Evolutionary conservation across 2,329 filamentous ascomycete species (phyloP).

Genomic region (Diaporthe australafricana): DNA sequence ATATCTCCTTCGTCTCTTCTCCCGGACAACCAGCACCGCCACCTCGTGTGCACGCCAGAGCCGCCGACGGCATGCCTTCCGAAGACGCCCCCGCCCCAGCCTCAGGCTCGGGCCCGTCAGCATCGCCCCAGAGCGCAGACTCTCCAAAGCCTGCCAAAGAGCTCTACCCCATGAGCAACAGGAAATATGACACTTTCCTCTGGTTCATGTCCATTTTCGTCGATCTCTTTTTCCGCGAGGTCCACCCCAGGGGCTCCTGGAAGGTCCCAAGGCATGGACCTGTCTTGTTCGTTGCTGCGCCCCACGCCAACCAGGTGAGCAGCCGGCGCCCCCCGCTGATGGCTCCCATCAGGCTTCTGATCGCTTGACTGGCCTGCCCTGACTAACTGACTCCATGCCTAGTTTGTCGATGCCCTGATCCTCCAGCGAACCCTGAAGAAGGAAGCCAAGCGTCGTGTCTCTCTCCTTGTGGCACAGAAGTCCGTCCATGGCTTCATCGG

Average conservation of each 20-base stretch:
- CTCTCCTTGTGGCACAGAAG: conserved; percentile 94
- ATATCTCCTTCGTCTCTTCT: background rate
- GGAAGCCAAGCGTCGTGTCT: conserved; percentile 89
- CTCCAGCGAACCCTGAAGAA: conserved; percentile 90
- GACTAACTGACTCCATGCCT: conserved; percentile 26
- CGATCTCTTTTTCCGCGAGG: conserved; percentile 98
- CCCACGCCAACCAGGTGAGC: conserved; percentile 91
- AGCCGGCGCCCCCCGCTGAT: background rate
- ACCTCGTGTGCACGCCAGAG: background rate
- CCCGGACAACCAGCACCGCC: conserved; percentile 33
- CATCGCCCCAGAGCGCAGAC: conserved; percentile 42
- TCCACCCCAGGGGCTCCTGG: conserved; percentile 95
- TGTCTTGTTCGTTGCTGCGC: conserved; percentile 94
- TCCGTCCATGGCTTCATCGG: conserved; percentile 96
- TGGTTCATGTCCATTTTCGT: conserved; percentile 85
- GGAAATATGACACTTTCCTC: conserved; percentile 82
- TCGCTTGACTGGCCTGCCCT: conserved; percentile 4
- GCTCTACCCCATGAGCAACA: conserved; percentile 76
- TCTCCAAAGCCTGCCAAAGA: conserved; percentile 57
- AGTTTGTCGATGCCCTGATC: conserved; percentile 96
- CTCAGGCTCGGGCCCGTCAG: conserved; percentile 21
- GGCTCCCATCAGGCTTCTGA: conserved; percentile 25
- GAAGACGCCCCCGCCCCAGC: conserved; percentile 21
- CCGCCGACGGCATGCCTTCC: conserved; percentile 32
- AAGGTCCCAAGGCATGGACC: conserved; percentile 90